These are phyloP conservation scores for Peronospora destructor DNA, from an alignment of 352 stramenopile genomes.

Conservation along the genomic window DNA sequence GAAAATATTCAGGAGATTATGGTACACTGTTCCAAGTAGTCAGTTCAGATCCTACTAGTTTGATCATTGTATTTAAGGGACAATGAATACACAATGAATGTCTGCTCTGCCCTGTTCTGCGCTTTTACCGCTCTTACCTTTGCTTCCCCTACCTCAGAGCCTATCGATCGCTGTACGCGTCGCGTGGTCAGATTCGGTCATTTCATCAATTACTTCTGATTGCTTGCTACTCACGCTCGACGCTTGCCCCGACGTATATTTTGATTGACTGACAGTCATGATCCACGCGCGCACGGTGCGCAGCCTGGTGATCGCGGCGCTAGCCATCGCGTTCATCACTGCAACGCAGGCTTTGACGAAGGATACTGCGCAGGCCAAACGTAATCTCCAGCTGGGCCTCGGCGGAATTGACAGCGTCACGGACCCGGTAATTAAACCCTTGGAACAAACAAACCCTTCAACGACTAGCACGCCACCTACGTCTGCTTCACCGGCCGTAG, in stretches of 20 bases:
- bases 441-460: background rate
- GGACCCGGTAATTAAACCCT: background rate
- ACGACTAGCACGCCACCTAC: too few species aligned
- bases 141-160: conserved; percentile 3
- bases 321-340: conserved; percentile 14
- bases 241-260: background rate
- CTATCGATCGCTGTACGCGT: conserved; percentile 11
- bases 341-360: conserved; percentile 14
- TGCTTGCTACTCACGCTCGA: conserved; percentile 12
- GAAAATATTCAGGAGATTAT: too few species aligned
- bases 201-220: conserved; percentile 27
- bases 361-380: conserved; percentile 4
- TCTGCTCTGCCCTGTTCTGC: background rate
- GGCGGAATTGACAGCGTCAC: background rate
- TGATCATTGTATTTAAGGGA: background rate
- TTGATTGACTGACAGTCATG: conserved; percentile 1
- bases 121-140: conserved; percentile 5
- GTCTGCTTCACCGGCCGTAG: too few species aligned
- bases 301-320: conserved; percentile 15
- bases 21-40: conserved; percentile 15
- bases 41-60: conserved; percentile 1
- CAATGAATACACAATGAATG: conserved; percentile 10
- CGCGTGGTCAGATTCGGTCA: conserved; percentile 6
- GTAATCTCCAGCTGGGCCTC: conserved; percentile 12
- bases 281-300: conserved; percentile 17